Evolutionary conservation across 2,329 filamentous ascomycete genomes (phyloP), one percentile per base, ranked within the genome.

Genomic region (Zymoseptoria brevis): DNA sequence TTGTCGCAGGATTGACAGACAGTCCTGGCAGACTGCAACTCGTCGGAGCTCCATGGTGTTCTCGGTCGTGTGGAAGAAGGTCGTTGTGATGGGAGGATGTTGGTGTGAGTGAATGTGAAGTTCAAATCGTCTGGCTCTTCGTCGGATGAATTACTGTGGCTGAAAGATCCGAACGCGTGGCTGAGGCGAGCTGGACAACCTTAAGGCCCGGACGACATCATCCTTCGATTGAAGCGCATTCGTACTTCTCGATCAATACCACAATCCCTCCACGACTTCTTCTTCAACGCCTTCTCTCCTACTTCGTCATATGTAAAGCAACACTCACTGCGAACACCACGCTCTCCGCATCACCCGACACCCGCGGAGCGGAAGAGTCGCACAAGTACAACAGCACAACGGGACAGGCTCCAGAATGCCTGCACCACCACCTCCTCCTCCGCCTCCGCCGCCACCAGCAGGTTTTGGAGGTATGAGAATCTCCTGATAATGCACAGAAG

Each of bases 371-470:
- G 35, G 35, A 45, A 11, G 35, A 45, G 35, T 45, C 35, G 35
- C 35, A 45, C 35, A 45, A 45, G 35, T 45, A 45, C 35, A 45
- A 16, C 35, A 45, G 35, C 35, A 45, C 35, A 45, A 45, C 35
- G 35, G 35, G 35, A 45, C 48, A 29, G 35, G 45, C 62, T 49
- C 57, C 60, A 60, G 52, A 22, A 66, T 66, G 60, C 69, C 77
- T 68, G 82, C 82, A 57, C 82, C 85, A 53, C 86, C 87, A 56
- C 87, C 87, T 1, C 88, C 88, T 48, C 72, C 87, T 1, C 88
- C 88, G 48, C 73, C 72, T 53, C 88, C 86, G 53, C 84, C 86
- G 56, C 83, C 82, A 59, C 77, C 80, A 68, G 82, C 83, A 56
- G 79, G 78, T 62, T 79, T 75, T 68, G 85, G 83, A 70, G 81